Conservation (phyloP, 306 rosid genomes). For the Trifolium fragiferum region DNA sequence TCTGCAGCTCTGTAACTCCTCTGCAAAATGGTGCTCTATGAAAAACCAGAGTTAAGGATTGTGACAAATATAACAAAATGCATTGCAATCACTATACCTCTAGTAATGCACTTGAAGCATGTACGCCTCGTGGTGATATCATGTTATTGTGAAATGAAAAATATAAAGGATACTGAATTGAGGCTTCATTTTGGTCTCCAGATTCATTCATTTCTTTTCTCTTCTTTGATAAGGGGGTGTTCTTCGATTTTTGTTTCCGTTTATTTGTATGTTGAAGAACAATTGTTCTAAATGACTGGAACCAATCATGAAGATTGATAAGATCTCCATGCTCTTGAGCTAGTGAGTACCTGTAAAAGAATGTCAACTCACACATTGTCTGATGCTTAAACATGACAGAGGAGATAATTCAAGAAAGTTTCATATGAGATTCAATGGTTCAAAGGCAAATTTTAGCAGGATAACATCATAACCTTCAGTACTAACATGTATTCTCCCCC, state of each 20-base stretch:
- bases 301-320: constrained; percentile 96
- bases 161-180: constrained; percentile 84
- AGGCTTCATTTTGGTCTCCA: constrained; percentile 67
- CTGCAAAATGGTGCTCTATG: constrained; percentile 89
- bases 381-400: constrained; percentile 15
- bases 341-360: constrained; percentile 65
- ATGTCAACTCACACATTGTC: constrained; percentile 24
- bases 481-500: no score
- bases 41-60: constrained; percentile 61
- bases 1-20: constrained; percentile 83
- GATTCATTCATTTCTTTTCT: constrained; percentile 57
- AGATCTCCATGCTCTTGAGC: constrained; percentile 98
- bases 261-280: constrained; percentile 51
- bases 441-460: not conserved
- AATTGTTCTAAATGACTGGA: constrained; percentile 76
- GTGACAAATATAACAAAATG: constrained; percentile 19
- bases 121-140: constrained; percentile 2
- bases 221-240: constrained; percentile 66
- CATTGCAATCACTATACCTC: not conserved
- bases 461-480: no score
- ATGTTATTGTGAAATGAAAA: constrained; percentile 31
- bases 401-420: constrained; percentile 8
- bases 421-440: constrained; percentile 3
- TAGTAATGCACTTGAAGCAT: constrained; percentile 24
- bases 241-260: constrained; percentile 64